Base-by-base conservation (phyloP, 2,329 filamentous ascomycete genomes). In the Claviceps sorghi region DNA sequence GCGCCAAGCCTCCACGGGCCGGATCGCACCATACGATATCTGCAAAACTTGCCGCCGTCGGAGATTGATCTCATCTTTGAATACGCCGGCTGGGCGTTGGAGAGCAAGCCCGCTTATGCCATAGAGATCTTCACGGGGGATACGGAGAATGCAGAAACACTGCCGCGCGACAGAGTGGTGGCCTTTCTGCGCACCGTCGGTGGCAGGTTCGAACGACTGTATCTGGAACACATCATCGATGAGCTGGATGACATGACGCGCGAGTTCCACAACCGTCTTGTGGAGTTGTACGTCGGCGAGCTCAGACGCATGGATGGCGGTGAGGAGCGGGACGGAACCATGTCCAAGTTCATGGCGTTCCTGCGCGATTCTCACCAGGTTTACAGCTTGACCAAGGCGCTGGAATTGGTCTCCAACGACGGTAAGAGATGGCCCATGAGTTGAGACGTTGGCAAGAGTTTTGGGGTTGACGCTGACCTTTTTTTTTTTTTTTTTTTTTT, bases 61-160 rank as follows among this genome's bases (percentile, higher is more conserved):
- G 81, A 90, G 69, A 88, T 95, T 51, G 89, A 95, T 60, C 76
- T 97, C 29, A 88, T 97, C 19, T 75, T 98, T 4, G 88, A 96
- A 65, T 95, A 94, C 63, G 86, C 88, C 0, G 83, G 85, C 58
- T 98, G 93, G 93, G 87, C 89, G 0, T 67, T 98, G 17, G 76
- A 78, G 52, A 77, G 76, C 15, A 81, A 88, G 56, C 80, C 88
- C 0, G 76, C 81, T 2, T 70, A 88, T 41, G 90, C 86, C 4
- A 94, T 98, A 85, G 88, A 96, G 57, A 78, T 98, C 0, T 98
- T 98, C 67, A 70, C 93, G 0, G 88, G 87, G 1, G 93, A 98
- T 64, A 93, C 88, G 1, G 88, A 95, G 64, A 97, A 97, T 61
- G 90, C 93, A 1, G 93, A 97, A 71, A 88, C 83, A 0, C 68